Percentiles rank a stretch among this genome's conserved stretches.
Conservation (phyloP, 768 basidiomycete species). For the Candolleomyces aberdarensis region DNA sequence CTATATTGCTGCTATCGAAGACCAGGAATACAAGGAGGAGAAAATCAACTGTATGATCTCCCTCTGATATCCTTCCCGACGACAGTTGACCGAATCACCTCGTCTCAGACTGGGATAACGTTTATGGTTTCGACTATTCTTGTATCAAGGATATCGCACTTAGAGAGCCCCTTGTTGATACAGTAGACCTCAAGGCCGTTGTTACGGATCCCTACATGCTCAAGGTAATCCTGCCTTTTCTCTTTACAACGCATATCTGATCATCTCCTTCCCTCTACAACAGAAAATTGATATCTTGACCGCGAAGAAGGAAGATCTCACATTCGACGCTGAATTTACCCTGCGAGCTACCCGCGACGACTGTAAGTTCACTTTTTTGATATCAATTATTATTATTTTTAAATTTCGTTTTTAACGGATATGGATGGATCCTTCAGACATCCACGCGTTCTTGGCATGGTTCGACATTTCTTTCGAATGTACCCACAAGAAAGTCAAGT, state of each 20-base stretch:
- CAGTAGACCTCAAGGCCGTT: conserved; percentile 95
- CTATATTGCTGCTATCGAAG: conserved; percentile 96
- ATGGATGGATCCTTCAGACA: conserved; percentile 46
- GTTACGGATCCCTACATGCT: conserved; percentile 89
- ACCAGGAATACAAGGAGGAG: conserved; percentile 99
- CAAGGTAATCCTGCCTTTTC: conserved; percentile 51
- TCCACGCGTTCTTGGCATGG: conserved; percentile 99
- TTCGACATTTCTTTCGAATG: conserved; percentile 96
- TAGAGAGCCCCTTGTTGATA: conserved; percentile 95
- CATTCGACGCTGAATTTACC: conserved; percentile 78
- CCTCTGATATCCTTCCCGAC: neutral
- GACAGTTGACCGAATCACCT: neutral
- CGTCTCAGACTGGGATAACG: conserved; percentile 96
- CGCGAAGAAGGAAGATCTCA: conserved; percentile 92
- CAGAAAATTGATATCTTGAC: conserved; percentile 74
- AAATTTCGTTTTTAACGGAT: neutral
- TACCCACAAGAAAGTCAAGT: conserved; percentile 92
- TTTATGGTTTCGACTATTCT: conserved; percentile 99
- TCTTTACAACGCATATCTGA: neutral
- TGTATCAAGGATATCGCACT: conserved; percentile 99
- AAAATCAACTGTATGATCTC: conserved; percentile 90
- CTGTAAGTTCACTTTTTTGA: conserved; percentile 51
- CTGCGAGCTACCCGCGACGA: conserved; percentile 86
- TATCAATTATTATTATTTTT: neutral
- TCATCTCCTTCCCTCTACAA: conserved; percentile 44